phyloP scores from a whole-genome alignment of 306 rosid species.

The Dryas drummondii region DNA sequence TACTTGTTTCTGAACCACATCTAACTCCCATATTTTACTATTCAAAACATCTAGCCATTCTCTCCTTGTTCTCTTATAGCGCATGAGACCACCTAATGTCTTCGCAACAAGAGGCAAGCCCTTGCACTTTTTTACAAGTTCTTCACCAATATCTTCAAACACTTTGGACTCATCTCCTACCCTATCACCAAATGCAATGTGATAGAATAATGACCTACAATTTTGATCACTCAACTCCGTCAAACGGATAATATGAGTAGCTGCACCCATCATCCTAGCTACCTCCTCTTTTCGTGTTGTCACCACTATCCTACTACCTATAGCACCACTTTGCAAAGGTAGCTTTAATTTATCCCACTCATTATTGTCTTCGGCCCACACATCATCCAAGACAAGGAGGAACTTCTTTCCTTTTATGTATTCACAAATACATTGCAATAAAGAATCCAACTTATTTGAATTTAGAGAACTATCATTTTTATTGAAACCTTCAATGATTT shows the following conservation, averaged over 20 bases:
- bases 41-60: constrained; percentile 7
- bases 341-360: constrained; percentile 9
- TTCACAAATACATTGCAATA: not conserved
- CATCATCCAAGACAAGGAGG: constrained; percentile 26
- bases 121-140: constrained; percentile 9
- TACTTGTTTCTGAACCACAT: not conserved
- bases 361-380: constrained; percentile 6
- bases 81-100: constrained; percentile 4
- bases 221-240: not conserved
- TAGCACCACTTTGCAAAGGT: not conserved
- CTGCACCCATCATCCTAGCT: constrained; percentile 7
- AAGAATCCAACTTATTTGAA: not conserved
- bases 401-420: not conserved
- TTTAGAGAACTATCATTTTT: not conserved
- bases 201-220: constrained; percentile 9
- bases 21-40: not conserved
- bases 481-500: not conserved
- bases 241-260: not conserved
- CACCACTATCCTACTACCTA: constrained; percentile 19
- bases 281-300: constrained; percentile 22
- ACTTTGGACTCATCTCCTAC: not conserved
- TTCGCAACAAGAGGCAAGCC: not conserved
- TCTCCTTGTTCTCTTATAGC: not conserved
- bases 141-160: not conserved
- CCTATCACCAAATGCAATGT: not conserved